Percentiles rank a stretch among this genome's conserved stretches.
Evolutionary conservation across 2,329 filamentous ascomycete species (phyloP).

Genomic region (Diaporthe citri): DNA sequence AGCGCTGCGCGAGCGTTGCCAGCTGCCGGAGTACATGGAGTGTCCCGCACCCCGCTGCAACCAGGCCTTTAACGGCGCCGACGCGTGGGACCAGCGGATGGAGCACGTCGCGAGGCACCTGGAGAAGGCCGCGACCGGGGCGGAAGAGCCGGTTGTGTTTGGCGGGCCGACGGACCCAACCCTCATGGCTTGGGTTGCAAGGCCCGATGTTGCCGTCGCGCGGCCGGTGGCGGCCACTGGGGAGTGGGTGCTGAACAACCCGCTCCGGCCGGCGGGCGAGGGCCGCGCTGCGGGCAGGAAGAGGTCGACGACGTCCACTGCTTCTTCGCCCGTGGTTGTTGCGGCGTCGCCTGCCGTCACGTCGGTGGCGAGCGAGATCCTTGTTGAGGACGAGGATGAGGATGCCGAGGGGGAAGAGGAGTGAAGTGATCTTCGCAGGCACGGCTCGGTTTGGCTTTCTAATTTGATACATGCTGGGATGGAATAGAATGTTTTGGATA

Average conservation of each 20-base stretch:
- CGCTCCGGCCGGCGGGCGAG: conserved; percentile 43
- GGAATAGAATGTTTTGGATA: conserved; percentile 29
- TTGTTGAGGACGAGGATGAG: conserved; percentile 40
- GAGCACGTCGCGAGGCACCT: conserved; percentile 89
- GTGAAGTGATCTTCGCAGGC: not conserved
- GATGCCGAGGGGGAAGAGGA: conserved; percentile 42
- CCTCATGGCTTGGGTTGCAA: conserved; percentile 57
- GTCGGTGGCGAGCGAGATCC: conserved; percentile 36
- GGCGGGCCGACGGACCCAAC: conserved; percentile 54
- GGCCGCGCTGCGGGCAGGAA: conserved; percentile 29
- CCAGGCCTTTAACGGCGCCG: conserved; percentile 68
- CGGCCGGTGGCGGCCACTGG: conserved; percentile 39
- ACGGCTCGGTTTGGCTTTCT: not conserved
- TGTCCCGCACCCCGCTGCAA: conserved; percentile 75
- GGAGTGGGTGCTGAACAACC: conserved; percentile 52
- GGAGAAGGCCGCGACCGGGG: conserved; percentile 63
- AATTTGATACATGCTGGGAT: not conserved
- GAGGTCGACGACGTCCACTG: conserved; percentile 10
- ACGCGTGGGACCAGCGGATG: conserved; percentile 84
- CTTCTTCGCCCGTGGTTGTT: conserved; percentile 5
- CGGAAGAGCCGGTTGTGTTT: conserved; percentile 52
- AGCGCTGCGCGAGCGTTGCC: conserved; percentile 72
- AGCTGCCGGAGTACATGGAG: conserved; percentile 68
- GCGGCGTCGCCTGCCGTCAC: conserved; percentile 1
- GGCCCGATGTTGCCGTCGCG: conserved; percentile 54